Conservation (phyloP, 1,139 yeast genomes). For the Saccharomycopsis crataegensis region DNA sequence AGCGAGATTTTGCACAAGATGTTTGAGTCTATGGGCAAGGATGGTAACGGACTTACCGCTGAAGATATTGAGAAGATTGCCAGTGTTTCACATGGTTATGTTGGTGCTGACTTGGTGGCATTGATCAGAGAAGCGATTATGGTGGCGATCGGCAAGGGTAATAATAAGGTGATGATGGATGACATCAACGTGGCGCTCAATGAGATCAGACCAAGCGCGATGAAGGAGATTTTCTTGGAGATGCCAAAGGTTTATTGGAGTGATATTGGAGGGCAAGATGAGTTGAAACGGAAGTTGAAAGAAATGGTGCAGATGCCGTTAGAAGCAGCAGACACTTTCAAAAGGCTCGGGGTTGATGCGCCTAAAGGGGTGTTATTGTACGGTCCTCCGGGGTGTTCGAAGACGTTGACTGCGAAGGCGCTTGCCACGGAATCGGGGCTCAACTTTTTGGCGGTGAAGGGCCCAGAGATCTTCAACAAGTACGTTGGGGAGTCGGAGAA, state of each 20-base stretch:
- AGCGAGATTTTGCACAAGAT: constrained; percentile 56
- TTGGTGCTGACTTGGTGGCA: constrained; percentile 87
- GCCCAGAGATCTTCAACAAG: constrained; percentile 90
- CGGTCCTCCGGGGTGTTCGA: constrained; percentile 98
- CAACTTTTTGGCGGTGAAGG: constrained; percentile 88
- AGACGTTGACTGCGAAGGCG: constrained; percentile 90
- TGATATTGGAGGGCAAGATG: constrained; percentile 94
- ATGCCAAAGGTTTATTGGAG: constrained; percentile 92
- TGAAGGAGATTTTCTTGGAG: constrained; percentile 91
- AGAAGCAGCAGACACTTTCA: constrained; percentile 72
- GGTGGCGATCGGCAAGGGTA: constrained; percentile 61
- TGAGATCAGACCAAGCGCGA: constrained; percentile 88
- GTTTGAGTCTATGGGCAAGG: constrained; percentile 47
- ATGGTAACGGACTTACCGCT: constrained; percentile 45
- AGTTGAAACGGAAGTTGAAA: constrained; percentile 64
- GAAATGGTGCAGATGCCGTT: constrained; percentile 93
- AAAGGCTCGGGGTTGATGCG: constrained; percentile 70
- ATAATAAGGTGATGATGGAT: constrained; percentile 24
- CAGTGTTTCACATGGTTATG: constrained; percentile 62
- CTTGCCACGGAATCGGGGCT: constrained; percentile 91
- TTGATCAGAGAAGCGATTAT: constrained; percentile 83
- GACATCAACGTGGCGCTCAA: constrained; percentile 66
- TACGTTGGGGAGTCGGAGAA: constrained; percentile 93
- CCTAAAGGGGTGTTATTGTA: constrained; percentile 87
- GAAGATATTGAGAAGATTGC: constrained; percentile 55